Percentiles rank a stretch among this genome's conserved stretches.
Conservation (phyloP, 169 alveolate genomes). For the Plasmodium cynomolgi region DNA sequence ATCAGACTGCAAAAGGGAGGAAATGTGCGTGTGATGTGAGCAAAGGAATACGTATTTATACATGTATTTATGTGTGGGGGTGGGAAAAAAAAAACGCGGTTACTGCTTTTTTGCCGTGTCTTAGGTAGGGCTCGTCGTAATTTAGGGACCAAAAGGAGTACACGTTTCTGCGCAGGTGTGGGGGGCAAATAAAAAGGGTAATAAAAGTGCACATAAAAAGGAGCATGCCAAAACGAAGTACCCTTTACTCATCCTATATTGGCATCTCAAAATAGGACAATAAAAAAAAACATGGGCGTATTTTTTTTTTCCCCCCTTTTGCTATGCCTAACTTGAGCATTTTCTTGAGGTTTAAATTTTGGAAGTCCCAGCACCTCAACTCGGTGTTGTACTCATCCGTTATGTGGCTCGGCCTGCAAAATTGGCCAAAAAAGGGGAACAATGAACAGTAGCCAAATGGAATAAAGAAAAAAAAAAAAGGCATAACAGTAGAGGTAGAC, state of each 20-base stretch:
- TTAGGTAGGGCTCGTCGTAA: constrained; percentile 61
- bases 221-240: not conserved
- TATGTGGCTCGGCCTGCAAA: constrained; percentile 65
- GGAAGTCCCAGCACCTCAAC: constrained; percentile 69
- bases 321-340: constrained; percentile 17
- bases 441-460: not conserved
- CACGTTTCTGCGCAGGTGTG: constrained; percentile 22
- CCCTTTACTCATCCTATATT: not conserved
- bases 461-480: not conserved
- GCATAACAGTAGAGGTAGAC: not conserved
- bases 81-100: not conserved
- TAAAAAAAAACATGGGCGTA: not conserved
- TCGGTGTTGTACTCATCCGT: constrained; percentile 70
- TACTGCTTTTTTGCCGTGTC: constrained; percentile 28
- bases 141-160: constrained; percentile 73
- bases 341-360: constrained; percentile 51
- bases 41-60: not conserved
- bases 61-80: not conserved
- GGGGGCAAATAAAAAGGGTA: not conserved
- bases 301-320: not conserved
- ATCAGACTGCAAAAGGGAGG: constrained; percentile 2
- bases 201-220: not conserved
- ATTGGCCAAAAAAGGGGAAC: not conserved
- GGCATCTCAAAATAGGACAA: not conserved
- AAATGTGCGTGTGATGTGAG: not conserved